Evolutionary conservation across 164 flowering plant genomes (phyloP), one percentile per base, ranked within the genome.

Genomic region (Litsea cubeba): DNA sequence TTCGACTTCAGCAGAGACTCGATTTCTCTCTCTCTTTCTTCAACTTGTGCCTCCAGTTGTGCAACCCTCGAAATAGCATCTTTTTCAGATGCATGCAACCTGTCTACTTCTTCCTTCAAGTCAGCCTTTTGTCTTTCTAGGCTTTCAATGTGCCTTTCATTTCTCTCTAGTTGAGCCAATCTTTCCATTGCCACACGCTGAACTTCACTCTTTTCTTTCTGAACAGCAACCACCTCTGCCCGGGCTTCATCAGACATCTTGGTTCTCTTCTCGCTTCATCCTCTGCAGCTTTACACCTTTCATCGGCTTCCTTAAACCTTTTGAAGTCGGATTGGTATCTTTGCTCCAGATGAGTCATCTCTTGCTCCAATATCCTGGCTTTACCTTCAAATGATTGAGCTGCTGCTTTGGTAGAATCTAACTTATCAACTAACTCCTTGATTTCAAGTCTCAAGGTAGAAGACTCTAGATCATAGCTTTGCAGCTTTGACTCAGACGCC

Each of bases 191-290:
- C 93, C 76, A 86, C 30, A 46, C 81, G 88, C 82, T 92, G 93
- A 67, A 83, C 79, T 70, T 88, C 91, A 69, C 74, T 85, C 82
- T 88, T 92, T 72, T 90, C 99, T 72, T 79, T 89, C 67, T 88
- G 95, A 58, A 96, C 89, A 54, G 79, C 57, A 23, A 71, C 93
- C 28, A 93, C 91, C 73, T 92, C 97, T 17, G 85, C 85, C 62
- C 96, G 88, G 12, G 94, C 99, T 79, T 82, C 83, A 74, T 96
- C 98, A 68, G 97, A 98, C 82, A 89, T 26, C 71, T 94, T 97
- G n/a, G 85, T 90, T 97, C 93, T 72, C 86, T 83, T 76, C 84
- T 89, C 8, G 97, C 94, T 77, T 94, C 99, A 49, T 74, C 88
- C 75, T 96, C 97, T 65, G 99, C 97, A 79, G 63, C 46, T 73